Percentiles rank a stretch among this genome's conserved stretches.
phyloP scores from a whole-genome alignment of 2,329 filamentous ascomycete genomes.

The Botryotinia narcissicola region DNA sequence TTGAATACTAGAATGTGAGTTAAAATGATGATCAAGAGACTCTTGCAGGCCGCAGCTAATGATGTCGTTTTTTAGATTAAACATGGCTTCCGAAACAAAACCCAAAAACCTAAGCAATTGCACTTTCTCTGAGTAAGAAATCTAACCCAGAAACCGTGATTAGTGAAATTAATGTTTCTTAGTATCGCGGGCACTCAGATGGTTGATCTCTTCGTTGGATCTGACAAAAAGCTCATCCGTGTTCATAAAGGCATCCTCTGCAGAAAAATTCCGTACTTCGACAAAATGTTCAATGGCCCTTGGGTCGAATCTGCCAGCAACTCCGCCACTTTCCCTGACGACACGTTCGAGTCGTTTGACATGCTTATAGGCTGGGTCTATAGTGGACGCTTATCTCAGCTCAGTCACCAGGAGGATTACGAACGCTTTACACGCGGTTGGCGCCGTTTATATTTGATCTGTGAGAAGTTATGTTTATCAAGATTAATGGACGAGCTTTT shows the following conservation, averaged over 20 bases:
- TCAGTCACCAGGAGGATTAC: no score
- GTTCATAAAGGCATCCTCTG: conserved; percentile 20
- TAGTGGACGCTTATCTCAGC: no score
- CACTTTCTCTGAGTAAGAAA: no score
- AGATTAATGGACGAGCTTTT: no score
- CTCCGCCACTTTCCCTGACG: conserved; percentile 15
- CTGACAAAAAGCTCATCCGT: conserved; percentile 4
- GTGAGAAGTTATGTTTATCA: no score
- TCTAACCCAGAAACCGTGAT: no score
- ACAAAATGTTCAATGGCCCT: conserved; percentile 18
- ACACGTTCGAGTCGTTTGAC: conserved; percentile 11
- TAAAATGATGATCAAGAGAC: neutral
- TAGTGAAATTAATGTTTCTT: no score
- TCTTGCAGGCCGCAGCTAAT: neutral
- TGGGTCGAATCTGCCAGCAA: conserved; percentile 7
- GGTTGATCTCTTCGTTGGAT: conserved; percentile 24
- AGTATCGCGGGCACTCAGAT: conserved; percentile 12
- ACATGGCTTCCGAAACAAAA: neutral
- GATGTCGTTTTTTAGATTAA: neutral
- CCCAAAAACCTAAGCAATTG: no score
- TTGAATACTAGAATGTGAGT: neutral
- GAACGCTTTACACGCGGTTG: no score
- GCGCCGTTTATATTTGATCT: no score
- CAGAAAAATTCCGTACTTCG: conserved; percentile 14
- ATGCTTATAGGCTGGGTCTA: neutral